Evolutionary conservation across 2,329 filamentous ascomycete genomes (phyloP).

Genomic region (Colletotrichum simmondsii): DNA sequence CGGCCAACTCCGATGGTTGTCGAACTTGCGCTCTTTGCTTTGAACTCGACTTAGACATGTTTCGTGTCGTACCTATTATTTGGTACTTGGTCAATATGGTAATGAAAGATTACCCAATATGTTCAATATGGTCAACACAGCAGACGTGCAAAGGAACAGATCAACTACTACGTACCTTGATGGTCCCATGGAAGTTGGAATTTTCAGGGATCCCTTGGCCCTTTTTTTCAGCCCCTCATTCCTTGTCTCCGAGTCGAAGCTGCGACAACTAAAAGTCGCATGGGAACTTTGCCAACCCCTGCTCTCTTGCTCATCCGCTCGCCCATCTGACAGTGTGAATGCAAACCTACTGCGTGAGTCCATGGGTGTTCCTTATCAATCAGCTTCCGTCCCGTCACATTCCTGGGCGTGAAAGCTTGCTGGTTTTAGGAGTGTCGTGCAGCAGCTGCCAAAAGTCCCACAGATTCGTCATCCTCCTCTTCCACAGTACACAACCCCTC

Average conservation of each 20-base stretch:
- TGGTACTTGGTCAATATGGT: background rate
- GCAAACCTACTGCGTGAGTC: background rate
- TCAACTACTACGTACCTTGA: background rate
- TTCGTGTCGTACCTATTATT: background rate
- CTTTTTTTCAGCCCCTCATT: slow-evolving; percentile 14
- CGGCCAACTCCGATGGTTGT: slow-evolving; percentile 6
- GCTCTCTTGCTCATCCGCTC: slow-evolving; percentile 9
- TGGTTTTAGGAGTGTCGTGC: background rate
- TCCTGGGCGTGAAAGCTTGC: background rate
- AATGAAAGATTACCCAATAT: background rate
- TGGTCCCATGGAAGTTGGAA: background rate
- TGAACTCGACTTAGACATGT: background rate
- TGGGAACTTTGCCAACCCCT: slow-evolving; percentile 23
- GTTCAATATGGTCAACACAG: background rate
- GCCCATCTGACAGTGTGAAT: background rate
- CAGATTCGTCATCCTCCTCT: slow-evolving; percentile 28
- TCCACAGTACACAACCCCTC: background rate
- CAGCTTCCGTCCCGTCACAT: background rate
- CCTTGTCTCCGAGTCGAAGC: slow-evolving; percentile 5
- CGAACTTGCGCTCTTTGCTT: too few relatives aligned
- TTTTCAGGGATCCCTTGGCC: background rate
- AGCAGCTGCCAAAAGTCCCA: slow-evolving; percentile 15
- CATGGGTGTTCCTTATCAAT: slow-evolving; percentile 22
- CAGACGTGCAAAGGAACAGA: background rate
- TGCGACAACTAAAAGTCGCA: slow-evolving; percentile 19